Evolutionary conservation across 768 basidiomycete species (phyloP).

Genomic region (Suillus americanus): DNA sequence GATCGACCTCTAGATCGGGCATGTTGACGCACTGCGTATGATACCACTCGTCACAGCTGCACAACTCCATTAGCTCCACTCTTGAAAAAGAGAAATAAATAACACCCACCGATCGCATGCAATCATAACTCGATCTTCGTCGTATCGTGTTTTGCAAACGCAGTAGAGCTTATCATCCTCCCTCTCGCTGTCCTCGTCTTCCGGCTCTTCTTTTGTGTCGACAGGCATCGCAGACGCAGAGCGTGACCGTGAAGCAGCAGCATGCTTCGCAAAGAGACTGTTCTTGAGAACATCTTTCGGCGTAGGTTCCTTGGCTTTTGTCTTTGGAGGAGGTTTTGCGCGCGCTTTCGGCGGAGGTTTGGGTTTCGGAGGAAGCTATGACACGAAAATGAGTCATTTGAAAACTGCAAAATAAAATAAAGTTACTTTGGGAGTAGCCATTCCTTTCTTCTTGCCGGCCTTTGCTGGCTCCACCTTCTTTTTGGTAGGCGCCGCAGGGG

Average conservation of each 20-base stretch:
- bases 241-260: slow-evolving; percentile 51
- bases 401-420: background rate
- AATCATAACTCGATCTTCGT: slow-evolving; percentile 89
- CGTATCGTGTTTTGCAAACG: slow-evolving; percentile 83
- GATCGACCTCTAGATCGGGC: slow-evolving; percentile 77
- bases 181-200: slow-evolving; percentile 43
- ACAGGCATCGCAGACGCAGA: slow-evolving; percentile 70
- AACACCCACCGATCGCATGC: slow-evolving; percentile 81
- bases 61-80: background rate
- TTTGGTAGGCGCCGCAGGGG: slow-evolving; percentile 5
- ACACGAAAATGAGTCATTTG: background rate
- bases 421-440: slow-evolving; percentile 21
- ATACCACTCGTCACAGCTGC: slow-evolving; percentile 93
- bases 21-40: slow-evolving; percentile 84
- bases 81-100: background rate
- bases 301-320: slow-evolving; percentile 21
- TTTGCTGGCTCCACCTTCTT: slow-evolving; percentile 8
- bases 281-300: slow-evolving; percentile 16
- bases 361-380: slow-evolving; percentile 24
- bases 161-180: slow-evolving; percentile 74
- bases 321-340: slow-evolving; percentile 30
- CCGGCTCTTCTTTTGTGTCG: slow-evolving; percentile 47
- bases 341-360: slow-evolving; percentile 33
- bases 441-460: slow-evolving; percentile 38
- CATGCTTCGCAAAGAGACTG: slow-evolving; percentile 16